Conservation (phyloP, 2,329 filamentous ascomycete genomes). For the Juglanconis juglandina region DNA sequence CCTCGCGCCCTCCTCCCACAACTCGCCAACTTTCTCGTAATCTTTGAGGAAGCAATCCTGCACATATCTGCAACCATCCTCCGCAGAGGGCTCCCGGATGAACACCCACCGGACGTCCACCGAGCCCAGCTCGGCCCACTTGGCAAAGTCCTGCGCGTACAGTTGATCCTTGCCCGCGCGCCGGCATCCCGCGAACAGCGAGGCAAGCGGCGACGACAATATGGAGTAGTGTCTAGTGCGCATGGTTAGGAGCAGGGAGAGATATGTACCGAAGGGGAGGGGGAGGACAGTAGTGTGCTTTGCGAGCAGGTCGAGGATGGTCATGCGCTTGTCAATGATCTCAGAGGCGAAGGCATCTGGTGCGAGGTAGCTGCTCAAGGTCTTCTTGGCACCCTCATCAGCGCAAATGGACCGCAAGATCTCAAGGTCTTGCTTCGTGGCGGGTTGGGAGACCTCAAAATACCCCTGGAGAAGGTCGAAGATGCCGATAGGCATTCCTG, state of each 20-base stretch:
- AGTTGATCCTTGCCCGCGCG: constrained; percentile 32
- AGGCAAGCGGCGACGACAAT: constrained; percentile 66
- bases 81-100: background rate
- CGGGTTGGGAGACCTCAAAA: constrained; percentile 69
- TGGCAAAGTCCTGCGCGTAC: constrained; percentile 25
- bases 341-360: constrained; percentile 45
- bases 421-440: constrained; percentile 53
- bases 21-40: background rate
- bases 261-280: constrained; percentile 63
- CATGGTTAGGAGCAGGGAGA: constrained; percentile 73
- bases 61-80: constrained; percentile 9
- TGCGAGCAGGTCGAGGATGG: constrained; percentile 64
- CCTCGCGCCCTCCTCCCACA: constrained; percentile 1
- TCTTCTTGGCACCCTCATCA: constrained; percentile 26
- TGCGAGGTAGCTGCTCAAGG: constrained; percentile 43
- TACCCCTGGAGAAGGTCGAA: constrained; percentile 65
- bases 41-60: constrained; percentile 8
- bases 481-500: constrained; percentile 55
- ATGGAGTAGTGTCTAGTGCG: constrained; percentile 76
- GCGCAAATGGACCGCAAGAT: background rate
- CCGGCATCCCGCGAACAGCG: constrained; percentile 44
- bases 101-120: constrained; percentile 42
- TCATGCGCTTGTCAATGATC: constrained; percentile 55
- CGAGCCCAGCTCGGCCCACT: constrained; percentile 69
- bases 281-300: constrained; percentile 56